phyloP scores from a whole-genome alignment of 345 rosid genomes.

The Erysimum cheiranthoides region DNA sequence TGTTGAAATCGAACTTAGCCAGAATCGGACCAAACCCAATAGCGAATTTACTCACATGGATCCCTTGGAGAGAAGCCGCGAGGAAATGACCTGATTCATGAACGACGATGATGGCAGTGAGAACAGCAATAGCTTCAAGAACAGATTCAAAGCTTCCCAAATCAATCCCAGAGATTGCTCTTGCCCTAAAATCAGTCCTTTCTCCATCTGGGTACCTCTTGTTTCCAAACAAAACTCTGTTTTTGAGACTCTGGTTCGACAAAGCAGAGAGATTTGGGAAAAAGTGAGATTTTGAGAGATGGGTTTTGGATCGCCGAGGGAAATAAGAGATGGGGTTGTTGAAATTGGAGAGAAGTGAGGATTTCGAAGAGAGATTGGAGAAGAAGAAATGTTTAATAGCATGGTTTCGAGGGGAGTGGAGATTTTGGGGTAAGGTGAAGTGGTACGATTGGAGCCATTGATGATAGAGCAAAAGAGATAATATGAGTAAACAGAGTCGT shows the following conservation, averaged over 20 bases:
- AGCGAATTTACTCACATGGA: slow-evolving; percentile 95
- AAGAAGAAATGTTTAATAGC: slow-evolving; percentile 65
- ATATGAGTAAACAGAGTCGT: slow-evolving; percentile 28
- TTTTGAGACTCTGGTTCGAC: slow-evolving; percentile 48
- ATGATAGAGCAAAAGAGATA: slow-evolving; percentile 3
- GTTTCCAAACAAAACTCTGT: slow-evolving; percentile 47
- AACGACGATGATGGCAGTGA: slow-evolving; percentile 87
- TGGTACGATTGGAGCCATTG: slow-evolving; percentile 45
- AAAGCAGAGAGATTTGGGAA: slow-evolving; percentile 48
- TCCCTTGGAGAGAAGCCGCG: slow-evolving; percentile 94
- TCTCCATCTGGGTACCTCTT: slow-evolving; percentile 44
- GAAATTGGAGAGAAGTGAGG: slow-evolving; percentile 51
- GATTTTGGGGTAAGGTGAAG: slow-evolving; percentile 44
- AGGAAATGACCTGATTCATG: slow-evolving; percentile 93
- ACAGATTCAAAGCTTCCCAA: slow-evolving; percentile 71
- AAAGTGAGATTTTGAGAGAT: slow-evolving; percentile 53
- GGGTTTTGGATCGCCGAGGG: slow-evolving; percentile 58
- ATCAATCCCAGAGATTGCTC: slow-evolving; percentile 75
- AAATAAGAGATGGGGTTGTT: slow-evolving; percentile 50
- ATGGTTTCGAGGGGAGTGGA: slow-evolving; percentile 51
- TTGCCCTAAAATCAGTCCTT: slow-evolving; percentile 53
- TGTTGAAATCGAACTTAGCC: slow-evolving; percentile 82
- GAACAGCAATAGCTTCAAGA: slow-evolving; percentile 77
- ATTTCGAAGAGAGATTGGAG: slow-evolving; percentile 54
- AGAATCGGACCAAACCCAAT: slow-evolving; percentile 95